phyloP scores from a whole-genome alignment of 129 eudicot genomes.

The Apium graveolens region DNA sequence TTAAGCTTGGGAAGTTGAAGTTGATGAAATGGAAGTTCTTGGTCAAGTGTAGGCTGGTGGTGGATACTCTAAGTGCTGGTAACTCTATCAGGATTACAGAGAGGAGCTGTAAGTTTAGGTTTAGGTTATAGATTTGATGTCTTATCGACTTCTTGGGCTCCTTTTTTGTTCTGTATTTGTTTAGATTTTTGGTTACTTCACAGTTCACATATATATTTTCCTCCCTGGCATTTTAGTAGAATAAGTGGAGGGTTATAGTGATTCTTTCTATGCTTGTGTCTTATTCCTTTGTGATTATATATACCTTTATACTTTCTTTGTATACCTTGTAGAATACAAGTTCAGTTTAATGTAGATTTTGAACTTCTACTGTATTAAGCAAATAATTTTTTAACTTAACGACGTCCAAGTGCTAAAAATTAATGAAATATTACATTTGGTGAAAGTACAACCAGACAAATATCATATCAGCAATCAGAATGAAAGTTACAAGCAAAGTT shows the following conservation, averaged over 20 bases:
- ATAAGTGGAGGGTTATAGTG: slow-evolving; percentile 16
- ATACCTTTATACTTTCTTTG: slow-evolving; percentile 6
- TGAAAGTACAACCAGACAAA: neutral
- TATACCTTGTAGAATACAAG: neutral
- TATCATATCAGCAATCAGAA: neutral
- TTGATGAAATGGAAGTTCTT: slow-evolving; percentile 59
- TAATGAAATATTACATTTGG: neutral
- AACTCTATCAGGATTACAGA: slow-evolving; percentile 48
- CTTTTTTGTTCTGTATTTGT: neutral
- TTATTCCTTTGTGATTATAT: neutral
- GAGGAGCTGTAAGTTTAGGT: slow-evolving; percentile 54
- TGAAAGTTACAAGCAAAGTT: slow-evolving; percentile 12
- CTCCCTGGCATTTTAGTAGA: neutral
- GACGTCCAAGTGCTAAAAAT: neutral
- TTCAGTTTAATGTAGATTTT: neutral
- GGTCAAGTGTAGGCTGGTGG: slow-evolving; percentile 61
- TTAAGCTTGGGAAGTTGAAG: slow-evolving; percentile 64
- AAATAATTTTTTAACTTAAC: too few relatives aligned
- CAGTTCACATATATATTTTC: neutral
- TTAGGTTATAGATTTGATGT: slow-evolving; percentile 35
- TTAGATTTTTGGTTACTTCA: neutral
- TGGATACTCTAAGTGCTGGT: slow-evolving; percentile 44
- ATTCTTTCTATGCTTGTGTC: neutral
- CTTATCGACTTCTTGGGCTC: neutral
- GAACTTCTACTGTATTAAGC: too few relatives aligned